Percentiles rank a stretch among this genome's conserved stretches.
These are phyloP conservation scores for Acanthochlamys bracteata DNA, from an alignment of 106 monocot species.

Conservation along the genomic window DNA sequence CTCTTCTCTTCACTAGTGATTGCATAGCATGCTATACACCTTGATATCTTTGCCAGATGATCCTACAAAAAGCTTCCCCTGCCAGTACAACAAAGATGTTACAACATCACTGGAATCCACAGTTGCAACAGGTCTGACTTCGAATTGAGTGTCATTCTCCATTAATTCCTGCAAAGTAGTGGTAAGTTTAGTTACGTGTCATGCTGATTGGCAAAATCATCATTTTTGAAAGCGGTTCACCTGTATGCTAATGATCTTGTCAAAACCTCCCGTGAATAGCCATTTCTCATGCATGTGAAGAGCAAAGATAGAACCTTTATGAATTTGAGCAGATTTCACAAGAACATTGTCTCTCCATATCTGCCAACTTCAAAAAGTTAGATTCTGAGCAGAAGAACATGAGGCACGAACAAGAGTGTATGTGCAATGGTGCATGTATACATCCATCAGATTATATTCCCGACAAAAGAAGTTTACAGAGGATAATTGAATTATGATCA, in stretches of 20 bases:
- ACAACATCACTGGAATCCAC: conserved; percentile 57
- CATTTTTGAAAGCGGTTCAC: conserved; percentile 31
- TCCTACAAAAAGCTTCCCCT: conserved; percentile 79
- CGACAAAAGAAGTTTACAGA: too few species aligned
- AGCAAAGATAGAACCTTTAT: conserved; percentile 67
- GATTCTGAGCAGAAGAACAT: too few species aligned
- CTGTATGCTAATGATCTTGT: conserved; percentile 61
- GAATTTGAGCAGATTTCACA: conserved; percentile 47
- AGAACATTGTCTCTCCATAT: conserved; percentile 72
- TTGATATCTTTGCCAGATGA: conserved; percentile 61
- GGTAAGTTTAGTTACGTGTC: background rate
- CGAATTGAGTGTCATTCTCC: conserved; percentile 42
- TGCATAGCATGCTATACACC: conserved; percentile 43
- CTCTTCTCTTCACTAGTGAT: too few species aligned
- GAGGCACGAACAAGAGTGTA: too few species aligned
- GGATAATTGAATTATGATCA: too few species aligned
- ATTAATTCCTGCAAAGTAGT: conserved; percentile 36
- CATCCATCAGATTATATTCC: too few species aligned
- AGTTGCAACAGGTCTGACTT: conserved; percentile 51
- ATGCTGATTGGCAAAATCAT: too few species aligned
- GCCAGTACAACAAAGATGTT: conserved; percentile 50
- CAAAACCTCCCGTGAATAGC: conserved; percentile 81
- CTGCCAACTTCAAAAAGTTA: conserved; percentile 19
- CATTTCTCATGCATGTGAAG: conserved; percentile 38
- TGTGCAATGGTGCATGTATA: too few species aligned